Conservation (phyloP, 2,329 filamentous ascomycete species). For the Esteya vermicola region DNA sequence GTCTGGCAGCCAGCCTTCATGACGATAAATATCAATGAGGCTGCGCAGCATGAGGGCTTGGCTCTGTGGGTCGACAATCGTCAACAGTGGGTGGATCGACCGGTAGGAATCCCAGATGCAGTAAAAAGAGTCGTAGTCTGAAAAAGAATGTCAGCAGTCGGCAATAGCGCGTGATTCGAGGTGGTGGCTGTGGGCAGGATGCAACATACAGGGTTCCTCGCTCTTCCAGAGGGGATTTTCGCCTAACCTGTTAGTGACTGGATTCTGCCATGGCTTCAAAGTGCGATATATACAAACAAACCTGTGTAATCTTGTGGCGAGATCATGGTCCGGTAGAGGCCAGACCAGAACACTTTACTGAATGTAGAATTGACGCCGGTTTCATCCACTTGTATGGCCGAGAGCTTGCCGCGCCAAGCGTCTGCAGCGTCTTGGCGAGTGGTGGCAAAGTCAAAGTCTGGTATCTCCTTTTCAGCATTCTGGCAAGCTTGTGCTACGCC, state of each 20-base stretch:
- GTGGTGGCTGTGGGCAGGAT: not conserved
- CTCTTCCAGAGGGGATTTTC: constrained; percentile 54
- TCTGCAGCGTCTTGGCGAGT: constrained; percentile 33
- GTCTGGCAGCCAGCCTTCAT: constrained; percentile 53
- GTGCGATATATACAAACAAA: not conserved
- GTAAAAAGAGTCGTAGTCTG: constrained; percentile 54
- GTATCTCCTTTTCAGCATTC: constrained; percentile 48
- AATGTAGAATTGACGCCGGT: constrained; percentile 34
- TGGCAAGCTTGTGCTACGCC: constrained; percentile 45
- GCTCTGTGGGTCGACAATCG: constrained; percentile 46
- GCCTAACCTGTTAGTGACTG: constrained; percentile 19
- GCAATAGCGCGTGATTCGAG: not conserved
- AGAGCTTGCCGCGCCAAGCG: constrained; percentile 43
- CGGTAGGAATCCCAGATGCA: constrained; percentile 60
- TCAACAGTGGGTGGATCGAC: constrained; percentile 51
- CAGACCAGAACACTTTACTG: constrained; percentile 55
- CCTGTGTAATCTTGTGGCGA: constrained; percentile 58
- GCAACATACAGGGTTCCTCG: constrained; percentile 35
- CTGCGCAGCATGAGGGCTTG: constrained; percentile 53
- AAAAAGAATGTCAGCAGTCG: not conserved
- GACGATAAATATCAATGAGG: constrained; percentile 51
- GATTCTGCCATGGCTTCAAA: not conserved
- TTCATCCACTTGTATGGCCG: constrained; percentile 33
- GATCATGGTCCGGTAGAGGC: constrained; percentile 53
- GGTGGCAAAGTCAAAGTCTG: constrained; percentile 39